These are phyloP conservation scores for Cyberlindnera bimundalis DNA, from an alignment of 805 yeast genomes.

Conservation along the genomic window DNA sequence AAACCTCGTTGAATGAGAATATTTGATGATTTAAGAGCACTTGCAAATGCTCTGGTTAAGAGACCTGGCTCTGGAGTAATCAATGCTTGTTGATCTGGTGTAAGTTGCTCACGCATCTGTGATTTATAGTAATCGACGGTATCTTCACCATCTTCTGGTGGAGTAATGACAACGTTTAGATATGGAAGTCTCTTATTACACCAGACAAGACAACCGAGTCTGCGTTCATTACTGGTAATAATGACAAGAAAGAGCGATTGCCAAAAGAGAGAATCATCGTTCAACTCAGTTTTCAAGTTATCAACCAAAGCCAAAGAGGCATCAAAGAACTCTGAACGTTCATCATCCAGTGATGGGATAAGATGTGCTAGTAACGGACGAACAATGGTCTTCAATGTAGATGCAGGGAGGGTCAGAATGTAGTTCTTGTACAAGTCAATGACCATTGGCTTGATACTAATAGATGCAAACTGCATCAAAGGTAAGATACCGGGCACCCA, in stretches of 20 bases:
- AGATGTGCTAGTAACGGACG: conserved; percentile 72
- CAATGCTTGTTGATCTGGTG: conserved; percentile 55
- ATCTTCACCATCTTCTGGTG: conserved; percentile 12
- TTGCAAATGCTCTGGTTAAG: conserved; percentile 66
- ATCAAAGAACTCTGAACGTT: conserved; percentile 76
- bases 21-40: conserved; percentile 63
- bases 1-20: conserved; percentile 83
- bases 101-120: conserved; percentile 27
- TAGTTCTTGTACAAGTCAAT: conserved; percentile 57
- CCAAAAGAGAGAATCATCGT: conserved; percentile 82
- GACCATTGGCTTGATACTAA: conserved; percentile 79
- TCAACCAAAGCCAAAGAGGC: conserved; percentile 60
- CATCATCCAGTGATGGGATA: conserved; percentile 90
- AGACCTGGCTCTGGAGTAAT: conserved; percentile 78
- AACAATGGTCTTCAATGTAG: conserved; percentile 49
- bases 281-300: conserved; percentile 49
- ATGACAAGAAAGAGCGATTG: conserved; percentile 70
- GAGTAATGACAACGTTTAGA: conserved; percentile 37
- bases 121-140: conserved; percentile 25
- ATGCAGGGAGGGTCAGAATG: conserved; percentile 49
- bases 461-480: conserved; percentile 81
- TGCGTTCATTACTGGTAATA: conserved; percentile 73
- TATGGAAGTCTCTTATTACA: conserved; percentile 62
- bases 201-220: conserved; percentile 85
- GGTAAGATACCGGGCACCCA: conserved; percentile 97